phyloP scores from a whole-genome alignment of 1,284 basidiomycete species.

The Leccinum proliferum region DNA sequence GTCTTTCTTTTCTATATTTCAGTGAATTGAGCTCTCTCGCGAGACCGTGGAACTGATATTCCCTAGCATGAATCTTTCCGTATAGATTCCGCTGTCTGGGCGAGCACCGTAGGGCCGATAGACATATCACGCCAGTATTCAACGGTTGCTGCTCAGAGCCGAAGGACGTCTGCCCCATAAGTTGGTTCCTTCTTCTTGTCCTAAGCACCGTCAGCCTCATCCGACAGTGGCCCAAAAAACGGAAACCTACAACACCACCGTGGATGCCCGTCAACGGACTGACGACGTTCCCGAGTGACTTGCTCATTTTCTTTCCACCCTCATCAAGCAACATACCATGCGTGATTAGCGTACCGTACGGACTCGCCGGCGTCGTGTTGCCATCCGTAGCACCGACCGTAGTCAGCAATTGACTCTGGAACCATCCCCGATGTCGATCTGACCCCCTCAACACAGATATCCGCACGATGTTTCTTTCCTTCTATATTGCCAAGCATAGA shows the following conservation, averaged over 20 bases:
- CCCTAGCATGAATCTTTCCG: constrained; percentile 91
- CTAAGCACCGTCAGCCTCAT: constrained; percentile 32
- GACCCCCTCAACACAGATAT: constrained; percentile 92
- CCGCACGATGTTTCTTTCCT: constrained; percentile 51
- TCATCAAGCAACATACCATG: constrained; percentile 98
- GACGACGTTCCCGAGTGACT: constrained; percentile 88
- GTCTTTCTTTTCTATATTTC: constrained; percentile 37
- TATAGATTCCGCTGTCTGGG: constrained; percentile 74
- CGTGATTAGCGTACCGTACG: constrained; percentile 84
- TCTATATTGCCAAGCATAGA: constrained; percentile 53
- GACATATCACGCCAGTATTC: constrained; percentile 90
- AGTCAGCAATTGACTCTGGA: constrained; percentile 93
- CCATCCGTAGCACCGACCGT: constrained; percentile 53
- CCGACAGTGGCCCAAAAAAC: neutral
- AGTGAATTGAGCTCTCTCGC: neutral
- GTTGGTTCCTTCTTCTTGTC: constrained; percentile 66
- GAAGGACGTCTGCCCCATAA: constrained; percentile 84
- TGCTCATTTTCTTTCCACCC: constrained; percentile 96
- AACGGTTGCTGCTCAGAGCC: constrained; percentile 90
- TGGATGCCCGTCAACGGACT: constrained; percentile 80
- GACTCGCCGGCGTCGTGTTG: constrained; percentile 38
- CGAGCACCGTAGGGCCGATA: constrained; percentile 76
- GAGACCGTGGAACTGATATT: constrained; percentile 53
- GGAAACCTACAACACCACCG: constrained; percentile 64
- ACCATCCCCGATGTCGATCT: constrained; percentile 99